Base-by-base conservation (phyloP, 2,329 filamentous ascomycete genomes). In the Verticillium dahliae region DNA sequence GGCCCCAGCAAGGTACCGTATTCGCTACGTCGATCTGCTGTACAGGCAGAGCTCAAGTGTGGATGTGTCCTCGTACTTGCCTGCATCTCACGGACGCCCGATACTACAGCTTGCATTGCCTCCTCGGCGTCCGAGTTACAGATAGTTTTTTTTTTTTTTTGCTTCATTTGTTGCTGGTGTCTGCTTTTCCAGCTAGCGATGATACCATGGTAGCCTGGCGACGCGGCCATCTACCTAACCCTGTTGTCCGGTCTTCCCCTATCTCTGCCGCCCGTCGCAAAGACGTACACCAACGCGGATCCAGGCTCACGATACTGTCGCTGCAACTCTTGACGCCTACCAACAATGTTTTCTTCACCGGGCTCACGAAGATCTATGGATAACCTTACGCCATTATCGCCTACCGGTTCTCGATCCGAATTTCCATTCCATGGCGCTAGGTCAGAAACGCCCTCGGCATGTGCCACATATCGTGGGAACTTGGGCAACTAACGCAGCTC, bases 341-440 rank as follows among this genome's bases (percentile, higher is more conserved):
- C 57, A 69, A 80, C 73, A 75, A 90, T 89, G 87, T 85, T 81
- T 71, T 80, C 84, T 67, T 82, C 82, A 65, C 72, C 78, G 60
- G 81, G 76, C 67, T 83, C 84, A 67, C 83, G 85, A 69, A 87
- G 86, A 76, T 89, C 87, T 66, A 80, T 86, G 69, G 87, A 90
- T 74, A 88, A 85, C 70, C 74, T 89, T 67, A 79, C 84, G 14
- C 80, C 85, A 35, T 75, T 81, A 52, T 80, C 83, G 15, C 80
- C 82, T 35, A 78, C 79, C 13, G 75, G 76, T 50, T 75, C 79
- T 34, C 77, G 82, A 50, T 75, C 78, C 62, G 85, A 88, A 65
- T 82, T 80, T 76, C 84, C 72, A 75, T 89, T 81, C 74, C 85
- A 81, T 74, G 41, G 41, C 10, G 6, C 41, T 22, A 85, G 78